These are phyloP conservation scores for Syzygium aqueum DNA, from an alignment of 345 rosid species.

Conservation along the genomic window DNA sequence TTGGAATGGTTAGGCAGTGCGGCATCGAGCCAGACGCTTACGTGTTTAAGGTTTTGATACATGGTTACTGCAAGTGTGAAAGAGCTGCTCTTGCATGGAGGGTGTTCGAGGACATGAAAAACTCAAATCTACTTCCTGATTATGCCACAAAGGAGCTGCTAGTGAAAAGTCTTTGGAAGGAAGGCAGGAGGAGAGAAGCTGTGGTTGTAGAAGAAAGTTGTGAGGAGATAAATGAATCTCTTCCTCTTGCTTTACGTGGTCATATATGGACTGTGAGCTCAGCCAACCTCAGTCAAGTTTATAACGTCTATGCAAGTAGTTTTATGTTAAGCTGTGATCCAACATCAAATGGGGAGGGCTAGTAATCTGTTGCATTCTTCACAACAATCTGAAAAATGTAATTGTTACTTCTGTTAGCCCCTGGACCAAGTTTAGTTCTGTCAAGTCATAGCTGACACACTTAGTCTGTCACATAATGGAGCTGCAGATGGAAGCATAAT, in stretches of 20 bases:
- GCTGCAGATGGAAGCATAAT: neutral
- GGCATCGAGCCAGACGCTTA: constrained; percentile 64
- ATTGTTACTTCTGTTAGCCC: neutral
- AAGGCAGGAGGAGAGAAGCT: constrained; percentile 87
- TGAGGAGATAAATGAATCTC: constrained; percentile 20
- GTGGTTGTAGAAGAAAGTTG: constrained; percentile 63
- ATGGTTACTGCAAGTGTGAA: constrained; percentile 71
- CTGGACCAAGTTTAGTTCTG: neutral
- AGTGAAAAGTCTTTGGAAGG: constrained; percentile 82
- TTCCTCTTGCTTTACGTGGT: constrained; percentile 49
- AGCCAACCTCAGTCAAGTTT: constrained; percentile 46
- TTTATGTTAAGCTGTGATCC: constrained; percentile 10
- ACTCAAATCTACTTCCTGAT: constrained; percentile 49
- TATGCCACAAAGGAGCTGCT: constrained; percentile 65
- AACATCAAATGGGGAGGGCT: neutral
- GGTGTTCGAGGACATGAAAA: constrained; percentile 68
- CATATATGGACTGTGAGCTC: constrained; percentile 78
- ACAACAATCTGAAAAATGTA: neutral
- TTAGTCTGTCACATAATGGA: neutral
- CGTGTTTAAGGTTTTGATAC: constrained; percentile 61
- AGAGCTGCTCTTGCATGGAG: constrained; percentile 79
- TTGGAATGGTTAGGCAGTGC: constrained; percentile 62
- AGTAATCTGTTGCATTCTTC: neutral
- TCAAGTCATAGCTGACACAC: neutral
- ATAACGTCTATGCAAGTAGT: constrained; percentile 44